phyloP scores from a whole-genome alignment of 371 early-diverging fungal genomes.

The Syncephalastrum sp. region DNA sequence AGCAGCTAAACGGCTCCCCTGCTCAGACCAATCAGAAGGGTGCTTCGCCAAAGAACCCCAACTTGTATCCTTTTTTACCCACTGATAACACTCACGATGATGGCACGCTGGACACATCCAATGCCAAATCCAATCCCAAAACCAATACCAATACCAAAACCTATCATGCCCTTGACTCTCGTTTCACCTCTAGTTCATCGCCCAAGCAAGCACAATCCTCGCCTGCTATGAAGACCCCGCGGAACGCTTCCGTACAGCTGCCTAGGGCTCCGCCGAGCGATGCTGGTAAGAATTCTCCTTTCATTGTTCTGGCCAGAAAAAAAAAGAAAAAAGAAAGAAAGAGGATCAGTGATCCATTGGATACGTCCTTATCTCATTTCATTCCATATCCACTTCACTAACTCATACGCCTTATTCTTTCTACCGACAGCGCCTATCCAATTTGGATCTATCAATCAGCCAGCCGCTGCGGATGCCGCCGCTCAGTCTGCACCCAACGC shows the following conservation, averaged over 20 bases:
- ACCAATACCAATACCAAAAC: neutral
- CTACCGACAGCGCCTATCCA: slow-evolving; percentile 37
- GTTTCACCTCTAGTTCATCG: slow-evolving; percentile 10
- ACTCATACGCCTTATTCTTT: too few relatives aligned
- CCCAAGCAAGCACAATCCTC: slow-evolving; percentile 8
- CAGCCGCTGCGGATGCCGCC: slow-evolving; percentile 23
- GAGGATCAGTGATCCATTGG: neutral
- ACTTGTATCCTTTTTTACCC: slow-evolving; percentile 7
- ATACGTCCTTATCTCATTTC: neutral
- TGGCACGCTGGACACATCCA: too few relatives aligned
- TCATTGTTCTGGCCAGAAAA: neutral
- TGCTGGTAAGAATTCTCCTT: slow-evolving; percentile 22
- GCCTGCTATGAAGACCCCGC: slow-evolving; percentile 16
- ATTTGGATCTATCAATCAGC: slow-evolving; percentile 58
- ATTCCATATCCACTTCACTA: neutral
- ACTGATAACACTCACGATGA: slow-evolving; percentile 4
- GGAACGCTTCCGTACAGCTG: slow-evolving; percentile 40
- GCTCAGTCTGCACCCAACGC: slow-evolving; percentile 13
- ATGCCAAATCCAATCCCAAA: too few relatives aligned
- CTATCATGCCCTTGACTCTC: slow-evolving; percentile 11
- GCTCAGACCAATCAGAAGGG: too few relatives aligned
- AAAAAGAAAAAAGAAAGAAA: too few relatives aligned
- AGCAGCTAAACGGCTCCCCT: too few relatives aligned
- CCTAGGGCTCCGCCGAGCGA: slow-evolving; percentile 43
- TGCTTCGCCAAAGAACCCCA: neutral